A percentile compares a stretch with the other conserved stretches of the same genome.
phyloP scores from a whole-genome alignment of 1,139 yeast species.

The Eremothecium sinecaudum region DNA sequence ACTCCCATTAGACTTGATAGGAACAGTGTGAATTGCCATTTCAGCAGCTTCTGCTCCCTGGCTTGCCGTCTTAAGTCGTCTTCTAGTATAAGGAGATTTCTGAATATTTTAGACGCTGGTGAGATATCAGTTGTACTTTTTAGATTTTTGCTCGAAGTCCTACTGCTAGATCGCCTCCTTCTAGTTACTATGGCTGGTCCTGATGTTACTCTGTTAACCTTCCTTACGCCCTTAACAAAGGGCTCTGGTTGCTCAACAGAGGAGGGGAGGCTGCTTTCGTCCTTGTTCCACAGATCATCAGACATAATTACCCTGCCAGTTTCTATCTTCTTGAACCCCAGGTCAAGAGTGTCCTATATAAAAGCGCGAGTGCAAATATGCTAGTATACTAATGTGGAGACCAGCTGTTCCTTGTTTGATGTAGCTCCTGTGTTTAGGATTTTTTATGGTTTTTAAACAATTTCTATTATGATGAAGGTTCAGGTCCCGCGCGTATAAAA shows the following conservation, averaged over 20 bases:
- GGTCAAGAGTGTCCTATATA: too few species aligned
- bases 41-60: constrained; percentile 54
- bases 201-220: not conserved
- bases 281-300: not conserved
- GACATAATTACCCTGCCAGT: not conserved
- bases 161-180: constrained; percentile 24
- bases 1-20: constrained; percentile 41
- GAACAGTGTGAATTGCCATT: constrained; percentile 68
- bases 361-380: too few species aligned
- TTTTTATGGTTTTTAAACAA: too few species aligned
- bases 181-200: constrained; percentile 7
- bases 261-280: not conserved
- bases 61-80: constrained; percentile 78
- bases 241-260: not conserved
- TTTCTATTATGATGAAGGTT: too few species aligned
- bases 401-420: too few species aligned
- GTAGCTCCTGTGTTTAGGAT: too few species aligned
- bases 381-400: too few species aligned
- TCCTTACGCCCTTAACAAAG: not conserved
- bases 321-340: too few species aligned
- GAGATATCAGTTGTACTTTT: constrained; percentile 34
- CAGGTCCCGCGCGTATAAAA: too few species aligned
- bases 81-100: constrained; percentile 74
- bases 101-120: constrained; percentile 62
- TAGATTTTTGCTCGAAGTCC: constrained; percentile 25